These are phyloP conservation scores for Penicillium hesseltinei DNA, from an alignment of 2,329 filamentous ascomycete species.

Conservation along the genomic window DNA sequence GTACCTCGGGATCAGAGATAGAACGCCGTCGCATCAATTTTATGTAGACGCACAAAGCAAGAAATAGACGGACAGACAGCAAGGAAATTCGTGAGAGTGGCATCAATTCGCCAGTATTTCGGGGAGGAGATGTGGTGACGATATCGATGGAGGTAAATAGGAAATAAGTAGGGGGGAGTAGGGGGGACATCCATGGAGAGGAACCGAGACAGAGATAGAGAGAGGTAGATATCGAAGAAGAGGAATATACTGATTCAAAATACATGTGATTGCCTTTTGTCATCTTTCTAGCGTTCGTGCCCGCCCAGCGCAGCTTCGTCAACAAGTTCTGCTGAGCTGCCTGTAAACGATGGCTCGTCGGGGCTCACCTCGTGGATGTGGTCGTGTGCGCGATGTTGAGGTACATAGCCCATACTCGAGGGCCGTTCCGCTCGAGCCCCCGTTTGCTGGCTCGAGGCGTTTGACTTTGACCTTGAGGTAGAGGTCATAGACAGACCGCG, in stretches of 20 bases:
- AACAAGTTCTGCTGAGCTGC: constrained; percentile 47
- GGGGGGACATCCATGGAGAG: neutral
- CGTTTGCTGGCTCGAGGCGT: constrained; percentile 34
- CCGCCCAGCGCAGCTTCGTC: constrained; percentile 30
- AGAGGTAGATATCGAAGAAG: constrained; percentile 7
- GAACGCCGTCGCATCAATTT: constrained; percentile 12
- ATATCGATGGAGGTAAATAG: neutral
- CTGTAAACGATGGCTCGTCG: constrained; percentile 38
- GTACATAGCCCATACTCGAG: constrained; percentile 52
- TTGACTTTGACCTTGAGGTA: constrained; percentile 34
- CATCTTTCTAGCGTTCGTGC: constrained; percentile 9
- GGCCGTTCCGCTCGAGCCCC: constrained; percentile 38
- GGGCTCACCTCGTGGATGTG: constrained; percentile 47
- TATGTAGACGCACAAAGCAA: constrained; percentile 1
- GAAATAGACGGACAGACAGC: neutral
- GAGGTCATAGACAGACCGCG: constrained; percentile 40
- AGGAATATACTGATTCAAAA: constrained; percentile 5
- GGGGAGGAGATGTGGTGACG: constrained; percentile 1
- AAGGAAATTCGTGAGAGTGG: constrained; percentile 25
- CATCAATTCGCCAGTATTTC: constrained; percentile 16
- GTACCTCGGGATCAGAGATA: constrained; percentile 7
- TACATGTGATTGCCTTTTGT: neutral
- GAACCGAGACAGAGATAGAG: neutral
- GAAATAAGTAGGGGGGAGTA: neutral
- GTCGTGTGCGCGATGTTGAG: constrained; percentile 49